Base-by-base conservation (phyloP, 345 rosid genomes). In the Dovyalis caffra region DNA sequence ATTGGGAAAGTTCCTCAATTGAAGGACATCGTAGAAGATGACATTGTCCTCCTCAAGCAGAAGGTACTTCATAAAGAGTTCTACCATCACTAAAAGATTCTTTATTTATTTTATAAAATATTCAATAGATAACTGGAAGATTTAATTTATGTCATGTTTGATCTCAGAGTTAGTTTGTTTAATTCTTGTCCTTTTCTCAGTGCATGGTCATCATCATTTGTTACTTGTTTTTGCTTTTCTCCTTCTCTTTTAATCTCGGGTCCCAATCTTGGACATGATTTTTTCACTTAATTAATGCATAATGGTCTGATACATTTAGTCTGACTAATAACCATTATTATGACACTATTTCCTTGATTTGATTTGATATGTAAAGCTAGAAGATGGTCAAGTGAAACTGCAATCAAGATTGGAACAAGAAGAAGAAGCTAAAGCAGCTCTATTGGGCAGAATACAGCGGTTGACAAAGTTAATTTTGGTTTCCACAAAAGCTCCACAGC, bases 401-500 rank as follows among this genome's bases (percentile, higher is more conserved):
- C 98, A 95, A 75, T 91, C 97, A 67, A 91, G 96, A 84, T 86
- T 93, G 83, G 99, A 95, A 83, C 88, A 93, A 85, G 99, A 93
- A 84, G 99, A 96, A 88, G 99, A 96, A 80, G 97, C 98, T n/a
- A 96, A 96, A 85, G 97, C 93, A 33, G 99, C 97, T 87, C 85
- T 96, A 40, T 73, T 96, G 84, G 88, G 97, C 84, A 86, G 99
- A 87, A 96, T 96, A 83, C 99, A 96, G 60, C 83, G 94, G 74
- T 72, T 96, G 80, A 96, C 98, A 15, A 96, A 96, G 82, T 84
- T 96, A 86, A 96, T 96, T 80, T 86, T 96, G 84, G 99, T 96
- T 72, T 96, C 99, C 49, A 82, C 97, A 35, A 96, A 93, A 85
- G 83, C 90, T 79, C 86, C 98, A 68, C 97, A 90, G 67, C 70